Evolutionary conservation across 257 asterid genomes (phyloP).

Genomic region (Capsicum chinense): DNA sequence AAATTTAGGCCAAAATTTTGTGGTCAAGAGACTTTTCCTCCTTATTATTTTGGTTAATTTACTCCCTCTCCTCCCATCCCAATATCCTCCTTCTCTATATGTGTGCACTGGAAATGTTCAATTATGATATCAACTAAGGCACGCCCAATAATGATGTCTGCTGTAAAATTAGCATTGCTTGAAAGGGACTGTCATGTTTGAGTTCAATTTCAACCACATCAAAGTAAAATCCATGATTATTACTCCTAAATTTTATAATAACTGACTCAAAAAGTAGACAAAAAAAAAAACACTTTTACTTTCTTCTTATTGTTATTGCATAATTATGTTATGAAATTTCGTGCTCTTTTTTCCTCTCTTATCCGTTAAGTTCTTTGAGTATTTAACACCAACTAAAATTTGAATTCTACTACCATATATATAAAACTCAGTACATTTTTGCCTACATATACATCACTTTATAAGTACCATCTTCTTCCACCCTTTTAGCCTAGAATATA

Average conservation of each 20-base stretch:
- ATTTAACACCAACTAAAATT: conserved; percentile 31
- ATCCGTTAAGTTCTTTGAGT: conserved; percentile 7
- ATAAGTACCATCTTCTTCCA: conserved; percentile 11
- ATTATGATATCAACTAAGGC: conserved; percentile 39
- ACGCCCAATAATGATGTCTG: conserved; percentile 58
- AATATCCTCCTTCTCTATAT: not conserved
- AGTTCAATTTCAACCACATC: conserved; percentile 34
- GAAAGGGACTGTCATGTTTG: conserved; percentile 45
- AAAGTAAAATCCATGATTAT: not conserved
- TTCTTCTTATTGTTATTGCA: conserved; percentile 52
- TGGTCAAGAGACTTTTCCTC: too few relatives aligned
- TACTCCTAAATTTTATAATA: conserved; percentile 28
- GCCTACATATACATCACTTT: not conserved
- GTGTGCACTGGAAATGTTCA: conserved; percentile 25
- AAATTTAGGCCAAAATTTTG: too few relatives aligned
- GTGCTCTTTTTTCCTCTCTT: not conserved
- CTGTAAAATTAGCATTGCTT: conserved; percentile 43
- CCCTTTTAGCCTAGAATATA: not conserved
- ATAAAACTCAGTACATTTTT: not conserved
- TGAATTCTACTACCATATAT: conserved; percentile 25
- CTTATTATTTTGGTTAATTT: not conserved
- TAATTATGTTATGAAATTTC: conserved; percentile 32
- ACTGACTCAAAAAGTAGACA: conserved; percentile 26
- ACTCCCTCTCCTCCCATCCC: not conserved
- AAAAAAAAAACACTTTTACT: conserved; percentile 21